These are phyloP conservation scores for Alternaria novae-zelandiae DNA, from an alignment of 2,329 filamentous ascomycete species.

Conservation along the genomic window DNA sequence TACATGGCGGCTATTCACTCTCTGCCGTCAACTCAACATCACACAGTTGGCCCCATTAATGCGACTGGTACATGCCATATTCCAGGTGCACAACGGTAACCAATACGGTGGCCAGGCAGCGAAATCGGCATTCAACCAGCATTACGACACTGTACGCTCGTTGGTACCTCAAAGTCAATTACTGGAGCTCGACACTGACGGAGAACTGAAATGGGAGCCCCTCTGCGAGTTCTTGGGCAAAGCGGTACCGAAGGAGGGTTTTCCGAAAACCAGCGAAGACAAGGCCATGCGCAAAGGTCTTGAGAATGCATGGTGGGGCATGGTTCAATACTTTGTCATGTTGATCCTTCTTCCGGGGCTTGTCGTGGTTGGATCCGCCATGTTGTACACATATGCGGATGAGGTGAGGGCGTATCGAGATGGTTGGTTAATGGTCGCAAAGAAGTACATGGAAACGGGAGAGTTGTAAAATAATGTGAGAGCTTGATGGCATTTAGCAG, in stretches of 20 bases:
- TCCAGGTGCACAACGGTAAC: conserved; percentile 33
- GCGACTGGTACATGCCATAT: conserved; percentile 28
- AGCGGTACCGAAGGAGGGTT: conserved; percentile 26
- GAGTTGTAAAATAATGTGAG: neutral
- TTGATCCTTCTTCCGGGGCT: conserved; percentile 22
- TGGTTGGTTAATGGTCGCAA: conserved; percentile 12
- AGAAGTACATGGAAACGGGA: conserved; percentile 18
- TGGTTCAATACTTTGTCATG: conserved; percentile 27
- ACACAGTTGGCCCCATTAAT: conserved; percentile 33
- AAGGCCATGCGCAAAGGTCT: conserved; percentile 25
- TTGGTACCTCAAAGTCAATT: conserved; percentile 28
- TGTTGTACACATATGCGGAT: conserved; percentile 18
- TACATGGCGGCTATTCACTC: conserved; percentile 28
- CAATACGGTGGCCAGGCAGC: conserved; percentile 27
- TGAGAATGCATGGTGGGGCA: conserved; percentile 27
- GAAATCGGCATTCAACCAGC: conserved; percentile 27
- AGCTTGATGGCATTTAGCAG: neutral
- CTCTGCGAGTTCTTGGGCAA: conserved; percentile 37
- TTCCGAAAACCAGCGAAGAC: conserved; percentile 30
- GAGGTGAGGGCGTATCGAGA: conserved; percentile 18
- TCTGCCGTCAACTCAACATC: conserved; percentile 26
- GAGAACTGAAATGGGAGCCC: conserved; percentile 28
- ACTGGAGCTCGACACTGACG: conserved; percentile 35
- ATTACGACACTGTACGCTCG: conserved; percentile 33
- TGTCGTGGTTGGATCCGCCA: conserved; percentile 4